Percentiles rank a stretch among this genome's conserved stretches.
These are phyloP conservation scores for Pterothamnion heteromorphum DNA, from an alignment of 31 red algal genomes.

Conservation along the genomic window DNA sequence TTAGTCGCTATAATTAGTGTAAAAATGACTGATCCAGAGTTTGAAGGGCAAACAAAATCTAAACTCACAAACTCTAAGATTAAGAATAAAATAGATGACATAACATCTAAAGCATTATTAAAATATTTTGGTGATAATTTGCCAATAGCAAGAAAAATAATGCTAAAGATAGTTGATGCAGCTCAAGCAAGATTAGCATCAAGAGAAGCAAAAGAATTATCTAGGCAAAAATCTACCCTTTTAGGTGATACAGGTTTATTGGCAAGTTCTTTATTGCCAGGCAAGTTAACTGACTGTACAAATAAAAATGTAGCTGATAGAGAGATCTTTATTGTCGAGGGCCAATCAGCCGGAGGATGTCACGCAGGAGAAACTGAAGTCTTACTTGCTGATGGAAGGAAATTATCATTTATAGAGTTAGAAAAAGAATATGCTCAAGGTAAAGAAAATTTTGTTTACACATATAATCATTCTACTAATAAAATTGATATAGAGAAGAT, in stretches of 20 bases:
- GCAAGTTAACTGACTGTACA: conserved; percentile 96
- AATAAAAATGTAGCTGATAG: conserved; percentile 62
- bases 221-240: conserved; percentile 76
- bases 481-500: too few species aligned
- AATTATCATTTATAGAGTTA: too few species aligned
- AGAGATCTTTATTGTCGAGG: conserved; percentile 99
- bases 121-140: conserved; percentile 84
- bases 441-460: too few species aligned
- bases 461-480: too few species aligned
- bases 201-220: conserved; percentile 80
- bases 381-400: too few species aligned
- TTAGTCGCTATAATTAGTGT: conserved; percentile 92
- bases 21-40: conserved; percentile 98
- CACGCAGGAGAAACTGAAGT: too few species aligned
- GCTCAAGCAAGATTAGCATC: conserved; percentile 88
- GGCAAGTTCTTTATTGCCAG: conserved; percentile 82
- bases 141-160: conserved; percentile 54
- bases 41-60: conserved; percentile 99
- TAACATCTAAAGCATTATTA: conserved; percentile 56
- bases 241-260: too few species aligned
- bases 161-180: conserved; percentile 79
- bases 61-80: conserved; percentile 90
- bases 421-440: too few species aligned
- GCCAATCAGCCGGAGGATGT: conserved; percentile 99
- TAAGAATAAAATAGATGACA: conserved; percentile 70